Evolutionary conservation across 2,329 filamentous ascomycete genomes (phyloP).

Genomic region (Penicillium oxalicum): DNA sequence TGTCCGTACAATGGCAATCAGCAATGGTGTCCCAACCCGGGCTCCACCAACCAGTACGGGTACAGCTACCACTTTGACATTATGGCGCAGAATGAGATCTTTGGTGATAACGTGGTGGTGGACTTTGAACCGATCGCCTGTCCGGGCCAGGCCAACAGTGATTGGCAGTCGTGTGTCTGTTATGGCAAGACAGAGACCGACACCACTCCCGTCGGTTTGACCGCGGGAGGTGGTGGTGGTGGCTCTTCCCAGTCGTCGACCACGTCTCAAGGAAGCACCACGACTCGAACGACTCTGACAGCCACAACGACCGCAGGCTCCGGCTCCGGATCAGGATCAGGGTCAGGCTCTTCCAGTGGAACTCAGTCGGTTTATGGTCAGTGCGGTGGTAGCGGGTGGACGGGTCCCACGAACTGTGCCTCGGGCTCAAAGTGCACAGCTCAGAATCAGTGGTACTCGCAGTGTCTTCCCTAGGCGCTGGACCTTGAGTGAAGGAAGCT

Average conservation of each 20-base stretch:
- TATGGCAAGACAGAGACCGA: conserved; percentile 13
- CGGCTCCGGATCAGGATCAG: too few relatives aligned
- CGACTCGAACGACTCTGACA: neutral
- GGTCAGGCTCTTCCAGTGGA: neutral
- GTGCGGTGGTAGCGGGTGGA: conserved; percentile 15
- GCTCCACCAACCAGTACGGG: conserved; percentile 29
- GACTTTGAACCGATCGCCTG: conserved; percentile 29
- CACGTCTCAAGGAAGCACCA: neutral
- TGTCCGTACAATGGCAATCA: conserved; percentile 33
- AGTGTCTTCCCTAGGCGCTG: conserved; percentile 13
- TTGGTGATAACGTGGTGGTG: conserved; percentile 32
- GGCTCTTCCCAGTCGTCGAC: neutral
- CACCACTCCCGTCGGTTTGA: conserved; percentile 5
- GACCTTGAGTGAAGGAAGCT: neutral
- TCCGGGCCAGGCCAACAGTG: conserved; percentile 20
- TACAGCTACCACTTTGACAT: conserved; percentile 37
- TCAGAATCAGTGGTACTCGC: conserved; percentile 8
- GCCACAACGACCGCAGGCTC: neutral
- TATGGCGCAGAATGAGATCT: conserved; percentile 26
- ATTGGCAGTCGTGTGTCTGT: conserved; percentile 25
- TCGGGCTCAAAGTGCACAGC: conserved; percentile 3
- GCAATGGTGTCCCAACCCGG: conserved; percentile 31
- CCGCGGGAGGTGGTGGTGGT: neutral
- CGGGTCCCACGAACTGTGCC: conserved; percentile 10
- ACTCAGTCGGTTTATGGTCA: conserved; percentile 16